Conservation (phyloP, 495 filamentous ascomycete genomes). For the Sabuloglossum arenarium region DNA sequence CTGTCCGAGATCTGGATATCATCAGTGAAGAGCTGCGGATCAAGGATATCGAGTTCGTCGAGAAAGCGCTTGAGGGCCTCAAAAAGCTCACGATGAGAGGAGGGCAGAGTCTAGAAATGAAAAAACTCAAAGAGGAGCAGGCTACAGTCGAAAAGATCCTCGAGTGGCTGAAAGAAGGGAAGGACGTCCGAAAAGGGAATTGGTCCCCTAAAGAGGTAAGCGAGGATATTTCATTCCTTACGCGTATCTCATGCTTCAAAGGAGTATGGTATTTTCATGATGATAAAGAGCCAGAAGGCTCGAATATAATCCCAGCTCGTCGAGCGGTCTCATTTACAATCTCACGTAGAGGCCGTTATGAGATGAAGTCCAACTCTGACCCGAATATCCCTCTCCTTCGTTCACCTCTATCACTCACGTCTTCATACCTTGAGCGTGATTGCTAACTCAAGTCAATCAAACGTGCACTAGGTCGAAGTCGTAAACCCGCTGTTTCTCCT, state of each 20-base stretch:
- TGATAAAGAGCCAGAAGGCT: constrained; percentile 95
- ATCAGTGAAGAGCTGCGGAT: constrained; percentile 92
- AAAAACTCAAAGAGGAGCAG: constrained; percentile 90
- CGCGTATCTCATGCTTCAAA: not conserved
- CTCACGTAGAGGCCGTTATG: constrained; percentile 57
- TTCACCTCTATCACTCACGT: constrained; percentile 7
- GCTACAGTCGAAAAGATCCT: constrained; percentile 78
- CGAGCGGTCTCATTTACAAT: constrained; percentile 52
- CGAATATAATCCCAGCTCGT: constrained; percentile 99
- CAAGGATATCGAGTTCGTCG: constrained; percentile 97
- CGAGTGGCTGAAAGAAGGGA: constrained; percentile 59
- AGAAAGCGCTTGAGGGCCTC: constrained; percentile 77
- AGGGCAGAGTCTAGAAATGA: constrained; percentile 94
- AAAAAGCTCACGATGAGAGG: constrained; percentile 87
- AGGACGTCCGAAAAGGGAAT: constrained; percentile 76
- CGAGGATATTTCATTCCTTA: constrained; percentile 2
- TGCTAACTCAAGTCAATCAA: constrained; percentile 6
- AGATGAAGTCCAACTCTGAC: constrained; percentile 51
- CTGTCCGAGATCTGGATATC: constrained; percentile 80
- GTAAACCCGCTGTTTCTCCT: constrained; percentile 95
- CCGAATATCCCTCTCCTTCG: constrained; percentile 7
- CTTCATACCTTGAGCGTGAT: not conserved
- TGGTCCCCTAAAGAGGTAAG: constrained; percentile 94
- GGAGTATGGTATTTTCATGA: constrained; percentile 34
- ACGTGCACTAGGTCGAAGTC: constrained; percentile 55